Percentiles rank a stretch among this genome's conserved stretches.
Evolutionary conservation across 345 rosid species (phyloP).

Genomic region (Acer saccharum): DNA sequence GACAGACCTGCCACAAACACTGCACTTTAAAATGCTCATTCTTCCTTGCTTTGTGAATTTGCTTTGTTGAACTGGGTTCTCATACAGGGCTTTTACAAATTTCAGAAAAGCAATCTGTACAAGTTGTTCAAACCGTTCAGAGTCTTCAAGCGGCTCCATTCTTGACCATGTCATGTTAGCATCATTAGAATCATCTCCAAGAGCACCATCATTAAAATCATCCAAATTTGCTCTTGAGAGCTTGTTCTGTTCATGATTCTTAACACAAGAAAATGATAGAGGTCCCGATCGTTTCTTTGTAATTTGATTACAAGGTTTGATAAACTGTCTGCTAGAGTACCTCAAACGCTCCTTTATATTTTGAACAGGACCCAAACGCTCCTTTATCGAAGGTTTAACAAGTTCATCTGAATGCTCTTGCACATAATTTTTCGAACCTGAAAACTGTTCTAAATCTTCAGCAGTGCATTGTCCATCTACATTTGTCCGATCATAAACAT

Average conservation of each 20-base stretch:
- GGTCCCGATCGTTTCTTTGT: slow-evolving; percentile 18
- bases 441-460: slow-evolving; percentile 18
- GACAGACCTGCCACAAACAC: slow-evolving; percentile 55
- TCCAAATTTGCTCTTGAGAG: not conserved
- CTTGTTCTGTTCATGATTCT: not conserved
- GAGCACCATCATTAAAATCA: not conserved
- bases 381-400: slow-evolving; percentile 18
- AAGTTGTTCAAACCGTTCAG: slow-evolving; percentile 41
- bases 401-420: slow-evolving; percentile 18
- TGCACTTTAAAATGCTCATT: slow-evolving; percentile 37
- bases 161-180: slow-evolving; percentile 7
- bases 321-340: not conserved
- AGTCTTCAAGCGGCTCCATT: slow-evolving; percentile 35
- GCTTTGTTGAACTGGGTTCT: slow-evolving; percentile 38
- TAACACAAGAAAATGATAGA: slow-evolving; percentile 19
- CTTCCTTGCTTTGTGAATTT: slow-evolving; percentile 39
- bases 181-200: too few species aligned
- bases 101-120: slow-evolving; percentile 44
- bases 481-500: slow-evolving; percentile 3
- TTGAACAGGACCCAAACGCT: slow-evolving; percentile 21
- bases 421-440: not conserved
- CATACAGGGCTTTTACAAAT: slow-evolving; percentile 47
- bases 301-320: slow-evolving; percentile 5
- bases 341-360: slow-evolving; percentile 31
- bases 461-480: slow-evolving; percentile 21